Percentiles rank a stretch among this genome's conserved stretches.
These are phyloP conservation scores for Cercospora canescens DNA, from an alignment of 2,329 filamentous ascomycete species.

Conservation along the genomic window DNA sequence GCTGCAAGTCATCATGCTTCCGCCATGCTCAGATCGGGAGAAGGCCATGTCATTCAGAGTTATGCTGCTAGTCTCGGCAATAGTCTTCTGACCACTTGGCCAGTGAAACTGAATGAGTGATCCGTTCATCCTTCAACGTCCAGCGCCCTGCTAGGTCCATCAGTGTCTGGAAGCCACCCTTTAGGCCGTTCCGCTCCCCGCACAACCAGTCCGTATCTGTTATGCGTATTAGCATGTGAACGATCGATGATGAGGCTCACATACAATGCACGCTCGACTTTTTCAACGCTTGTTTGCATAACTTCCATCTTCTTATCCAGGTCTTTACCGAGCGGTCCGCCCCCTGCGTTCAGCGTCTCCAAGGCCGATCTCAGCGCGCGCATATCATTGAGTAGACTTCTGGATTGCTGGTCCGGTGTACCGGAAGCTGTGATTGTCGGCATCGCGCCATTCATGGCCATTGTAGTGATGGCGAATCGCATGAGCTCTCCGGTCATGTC, in stretches of 20 bases:
- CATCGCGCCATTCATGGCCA: conserved; percentile 69
- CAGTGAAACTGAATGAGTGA: neutral
- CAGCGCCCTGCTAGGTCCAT: conserved; percentile 39
- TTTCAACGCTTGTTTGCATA: conserved; percentile 85
- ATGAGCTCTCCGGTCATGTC: conserved; percentile 96
- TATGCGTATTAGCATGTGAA: neutral
- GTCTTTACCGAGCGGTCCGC: conserved; percentile 59
- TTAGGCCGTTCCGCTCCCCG: conserved; percentile 84
- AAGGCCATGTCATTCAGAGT: too few relatives aligned
- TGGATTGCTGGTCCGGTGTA: conserved; percentile 36
- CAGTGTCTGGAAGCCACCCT: conserved; percentile 82
- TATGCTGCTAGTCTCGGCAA: neutral
- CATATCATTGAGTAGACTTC: conserved; percentile 77
- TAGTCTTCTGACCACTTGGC: neutral
- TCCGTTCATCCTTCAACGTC: conserved; percentile 40
- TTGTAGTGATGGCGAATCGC: conserved; percentile 88
- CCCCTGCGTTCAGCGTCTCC: conserved; percentile 65
- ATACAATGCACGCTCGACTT: conserved; percentile 70
- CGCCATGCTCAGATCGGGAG: too few relatives aligned
- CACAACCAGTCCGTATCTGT: conserved; percentile 75
- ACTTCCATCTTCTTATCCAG: conserved; percentile 79
- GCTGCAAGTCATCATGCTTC: too few relatives aligned
- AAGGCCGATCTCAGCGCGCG: conserved; percentile 74
- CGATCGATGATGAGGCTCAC: conserved; percentile 1
- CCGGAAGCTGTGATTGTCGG: conserved; percentile 42